Conservation (phyloP, 192 early-diverging fungal genomes). For the Backusella tarrabulga region DNA sequence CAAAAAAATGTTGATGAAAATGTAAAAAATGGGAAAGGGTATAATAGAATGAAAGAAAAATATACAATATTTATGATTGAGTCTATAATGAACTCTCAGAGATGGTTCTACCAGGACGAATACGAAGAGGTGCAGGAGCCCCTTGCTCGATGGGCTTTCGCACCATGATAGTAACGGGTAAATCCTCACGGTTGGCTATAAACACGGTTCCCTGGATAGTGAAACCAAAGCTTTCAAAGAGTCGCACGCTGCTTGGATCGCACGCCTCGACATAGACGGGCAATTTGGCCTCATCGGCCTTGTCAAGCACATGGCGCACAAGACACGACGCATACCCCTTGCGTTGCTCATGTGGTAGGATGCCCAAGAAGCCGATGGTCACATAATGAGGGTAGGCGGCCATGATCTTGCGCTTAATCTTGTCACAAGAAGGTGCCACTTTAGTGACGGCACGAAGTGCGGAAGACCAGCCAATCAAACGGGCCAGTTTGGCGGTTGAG, state of each 20-base stretch:
- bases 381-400: constrained; percentile 8
- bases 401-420: constrained; percentile 7
- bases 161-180: constrained; percentile 29
- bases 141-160: background rate
- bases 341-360: constrained; percentile 28
- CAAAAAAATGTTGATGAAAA: background rate
- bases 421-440: constrained; percentile 2
- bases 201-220: constrained; percentile 1
- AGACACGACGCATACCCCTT: constrained; percentile 29
- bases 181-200: constrained; percentile 5
- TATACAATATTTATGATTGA: background rate
- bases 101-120: constrained; percentile 29
- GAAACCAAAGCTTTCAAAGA: constrained; percentile 34
- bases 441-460: constrained; percentile 14
- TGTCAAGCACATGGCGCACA: constrained; percentile 18
- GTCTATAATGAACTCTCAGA: constrained; percentile 17
- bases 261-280: constrained; percentile 22
- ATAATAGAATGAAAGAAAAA: background rate
- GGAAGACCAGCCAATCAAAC: constrained; percentile 17
- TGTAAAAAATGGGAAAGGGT: background rate
- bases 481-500: constrained; percentile 14
- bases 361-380: constrained; percentile 25
- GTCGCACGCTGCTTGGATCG: constrained; percentile 4
- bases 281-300: constrained; percentile 18
- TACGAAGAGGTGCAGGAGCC: constrained; percentile 4